Evolutionary conservation across 495 filamentous ascomycete genomes (phyloP), one percentile per base, ranked within the genome.

Genomic region (Elasticomyces elasticus): DNA sequence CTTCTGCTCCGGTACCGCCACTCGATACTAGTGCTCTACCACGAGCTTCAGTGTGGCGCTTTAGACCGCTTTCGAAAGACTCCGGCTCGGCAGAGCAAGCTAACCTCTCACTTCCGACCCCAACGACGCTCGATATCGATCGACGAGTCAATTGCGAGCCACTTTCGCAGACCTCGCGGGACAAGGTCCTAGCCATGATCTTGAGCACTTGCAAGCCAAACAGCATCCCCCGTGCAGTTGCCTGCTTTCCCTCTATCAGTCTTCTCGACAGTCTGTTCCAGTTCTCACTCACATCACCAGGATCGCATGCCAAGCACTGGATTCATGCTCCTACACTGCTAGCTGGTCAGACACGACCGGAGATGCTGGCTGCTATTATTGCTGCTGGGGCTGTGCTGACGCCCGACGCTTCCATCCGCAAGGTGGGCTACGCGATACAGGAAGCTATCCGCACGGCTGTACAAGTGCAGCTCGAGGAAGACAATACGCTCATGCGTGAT

Each of bases 401-500:
- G 0, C 70, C 77, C 0, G 68, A 77, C n/a, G 70, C 71, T 6
- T 73, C 81, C 0, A 67, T 84, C 17, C 71, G 79, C 11, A 80
- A 81, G 50, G 71, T 85, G 26, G 82, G 82, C 0, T 80, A 78
- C 60, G 79, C 81, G 0, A 59, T 85, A 11, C 71, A 82, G 51
- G 82, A 85, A 59, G 74, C 77, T 31, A 74, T 80, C 10, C 71
- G 81, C 12, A 56, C 74, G 15, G 67, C 73, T 20, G 65, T 81
- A 44, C 71, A 74, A 0, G 64, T 64, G 13, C 71, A 71, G 62
- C 79, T 80, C 51, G 81, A 85, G 56, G 74, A 72, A 20, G 76
- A 81, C 55, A 84, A 84, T 56, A 72, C 64, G 9, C 65, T 65
- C 2, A 79, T 79, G 15, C 70, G 76, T 24, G 69, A 81, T 49